phyloP scores from a whole-genome alignment of 176 grass and related monocot genomes.

The Paspalum vaginatum region DNA sequence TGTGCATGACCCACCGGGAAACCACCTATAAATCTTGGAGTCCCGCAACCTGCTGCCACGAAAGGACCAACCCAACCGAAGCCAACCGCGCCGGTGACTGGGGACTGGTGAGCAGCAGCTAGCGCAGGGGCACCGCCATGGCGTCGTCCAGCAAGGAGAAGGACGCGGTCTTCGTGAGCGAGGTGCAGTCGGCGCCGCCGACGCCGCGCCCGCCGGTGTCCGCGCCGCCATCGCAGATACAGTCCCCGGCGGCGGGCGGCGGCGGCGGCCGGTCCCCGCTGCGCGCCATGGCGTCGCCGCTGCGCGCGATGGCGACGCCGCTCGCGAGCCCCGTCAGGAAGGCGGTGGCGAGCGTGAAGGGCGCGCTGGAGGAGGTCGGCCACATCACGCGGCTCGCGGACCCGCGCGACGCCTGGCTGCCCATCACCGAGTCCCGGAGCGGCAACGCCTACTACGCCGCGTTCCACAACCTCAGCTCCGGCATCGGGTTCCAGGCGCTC shows the following conservation, averaged over 20 bases:
- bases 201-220: slow-evolving; percentile 48
- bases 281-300: slow-evolving; percentile 41
- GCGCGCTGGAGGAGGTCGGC: slow-evolving; percentile 69
- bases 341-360: slow-evolving; percentile 75
- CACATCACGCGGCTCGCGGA: slow-evolving; percentile 71
- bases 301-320: slow-evolving; percentile 50
- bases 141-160: slow-evolving; percentile 29
- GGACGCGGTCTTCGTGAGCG: slow-evolving; percentile 44
- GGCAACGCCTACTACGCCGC: slow-evolving; percentile 97
- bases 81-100: neutral
- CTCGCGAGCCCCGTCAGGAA: slow-evolving; percentile 60
- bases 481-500: slow-evolving; percentile 97
- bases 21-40: slow-evolving; percentile 51
- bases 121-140: slow-evolving; percentile 36
- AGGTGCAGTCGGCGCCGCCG: slow-evolving; percentile 60
- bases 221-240: slow-evolving; percentile 70
- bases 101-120: neutral
- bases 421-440: slow-evolving; percentile 93
- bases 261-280: slow-evolving; percentile 34
- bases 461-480: slow-evolving; percentile 94
- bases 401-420: slow-evolving; percentile 87
- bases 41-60: neutral
- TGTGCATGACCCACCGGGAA: neutral
- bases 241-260: slow-evolving; percentile 42
- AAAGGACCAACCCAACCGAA: neutral